Conservation (phyloP, 345 rosid genomes). For the Hibiscus tridactylites region DNA sequence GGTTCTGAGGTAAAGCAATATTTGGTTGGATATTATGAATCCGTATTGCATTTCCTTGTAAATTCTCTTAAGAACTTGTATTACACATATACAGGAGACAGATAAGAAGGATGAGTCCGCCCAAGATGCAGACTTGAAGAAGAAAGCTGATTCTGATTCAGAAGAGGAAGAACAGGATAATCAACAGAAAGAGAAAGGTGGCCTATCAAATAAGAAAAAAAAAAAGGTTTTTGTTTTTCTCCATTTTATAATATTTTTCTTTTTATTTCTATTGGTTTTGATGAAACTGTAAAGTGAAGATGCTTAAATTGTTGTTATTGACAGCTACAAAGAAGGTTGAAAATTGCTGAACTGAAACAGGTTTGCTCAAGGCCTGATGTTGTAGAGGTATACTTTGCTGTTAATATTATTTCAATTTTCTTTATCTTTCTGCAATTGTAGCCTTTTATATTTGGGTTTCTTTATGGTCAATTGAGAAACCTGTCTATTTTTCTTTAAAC, state of each 20-base stretch:
- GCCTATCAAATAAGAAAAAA: constrained; percentile 69
- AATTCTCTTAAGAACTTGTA: neutral
- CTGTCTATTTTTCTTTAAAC: neutral
- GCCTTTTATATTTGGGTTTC: neutral
- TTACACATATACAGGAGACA: constrained; percentile 39
- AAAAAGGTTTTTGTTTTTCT: constrained; percentile 3
- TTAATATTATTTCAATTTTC: neutral
- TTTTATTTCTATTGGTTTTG: neutral
- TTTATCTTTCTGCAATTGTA: too few species aligned
- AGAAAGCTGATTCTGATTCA: constrained; percentile 63
- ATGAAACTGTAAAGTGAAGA: constrained; percentile 3
- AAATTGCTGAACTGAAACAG: constrained; percentile 86
- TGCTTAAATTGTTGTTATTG: neutral
- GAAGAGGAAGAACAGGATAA: constrained; percentile 72
- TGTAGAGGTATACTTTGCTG: constrained; percentile 57
- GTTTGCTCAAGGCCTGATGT: constrained; percentile 98
- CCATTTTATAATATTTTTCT: neutral
- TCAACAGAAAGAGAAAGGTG: constrained; percentile 64
- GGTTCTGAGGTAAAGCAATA: constrained; percentile 37
- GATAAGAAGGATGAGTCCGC: constrained; percentile 56
- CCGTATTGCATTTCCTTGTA: neutral
- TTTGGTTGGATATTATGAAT: neutral
- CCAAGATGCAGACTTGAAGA: constrained; percentile 48
- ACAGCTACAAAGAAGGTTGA: constrained; percentile 89
- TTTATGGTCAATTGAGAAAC: too few species aligned